A percentile compares a stretch with the other conserved stretches of the same genome.
Conservation (phyloP, 108 stramenopile species). For the Asterionellopsis glacialis region DNA sequence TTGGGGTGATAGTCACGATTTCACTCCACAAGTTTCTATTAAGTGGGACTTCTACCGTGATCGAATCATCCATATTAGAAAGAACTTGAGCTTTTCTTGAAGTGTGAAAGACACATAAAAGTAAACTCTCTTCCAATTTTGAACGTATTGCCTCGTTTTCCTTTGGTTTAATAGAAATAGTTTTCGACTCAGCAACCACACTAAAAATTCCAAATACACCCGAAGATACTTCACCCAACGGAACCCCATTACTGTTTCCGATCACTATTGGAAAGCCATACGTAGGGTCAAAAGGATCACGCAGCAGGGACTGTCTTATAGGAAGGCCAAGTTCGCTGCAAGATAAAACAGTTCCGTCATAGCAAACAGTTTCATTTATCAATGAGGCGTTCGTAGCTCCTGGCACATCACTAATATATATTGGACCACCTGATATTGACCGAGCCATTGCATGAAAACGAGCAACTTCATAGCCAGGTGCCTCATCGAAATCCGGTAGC, state of each 20-base stretch:
- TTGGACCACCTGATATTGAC: background rate
- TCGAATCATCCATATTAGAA: background rate
- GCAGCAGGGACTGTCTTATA: background rate
- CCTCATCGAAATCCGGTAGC: background rate
- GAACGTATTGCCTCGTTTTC: background rate
- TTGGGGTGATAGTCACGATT: background rate
- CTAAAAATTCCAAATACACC: background rate
- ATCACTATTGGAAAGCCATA: background rate
- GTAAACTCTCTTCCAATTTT: background rate
- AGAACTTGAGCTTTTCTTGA: background rate
- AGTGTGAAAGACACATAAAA: background rate
- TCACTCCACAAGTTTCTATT: background rate
- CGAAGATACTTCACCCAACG: background rate
- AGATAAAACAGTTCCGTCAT: background rate
- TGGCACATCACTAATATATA: background rate
- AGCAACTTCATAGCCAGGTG: background rate
- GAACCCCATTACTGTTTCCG: background rate
- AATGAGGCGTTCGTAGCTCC: background rate
- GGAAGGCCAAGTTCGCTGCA: background rate
- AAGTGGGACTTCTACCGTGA: background rate
- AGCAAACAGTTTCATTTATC: background rate
- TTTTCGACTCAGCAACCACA: background rate
- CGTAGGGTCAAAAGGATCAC: background rate
- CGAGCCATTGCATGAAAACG: background rate
- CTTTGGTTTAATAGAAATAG: background rate